Evolutionary conservation across 768 basidiomycete species (phyloP).

Genomic region (Macrolepiota albuminosa): DNA sequence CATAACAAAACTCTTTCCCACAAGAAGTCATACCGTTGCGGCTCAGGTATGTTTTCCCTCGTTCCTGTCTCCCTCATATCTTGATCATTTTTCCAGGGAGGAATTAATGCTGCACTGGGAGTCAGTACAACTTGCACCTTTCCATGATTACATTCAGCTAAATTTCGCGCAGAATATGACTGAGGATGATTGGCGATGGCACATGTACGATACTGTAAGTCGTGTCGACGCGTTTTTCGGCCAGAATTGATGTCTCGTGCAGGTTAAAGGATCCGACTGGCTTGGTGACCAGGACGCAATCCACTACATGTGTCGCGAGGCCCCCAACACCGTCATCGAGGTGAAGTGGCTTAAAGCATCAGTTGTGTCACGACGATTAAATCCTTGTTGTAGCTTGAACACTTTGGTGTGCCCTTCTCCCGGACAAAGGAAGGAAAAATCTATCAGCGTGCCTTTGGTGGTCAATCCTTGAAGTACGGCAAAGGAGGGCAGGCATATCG

Average conservation of each 20-base stretch:
- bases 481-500: constrained; percentile 99
- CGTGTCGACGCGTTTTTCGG: not conserved
- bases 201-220: constrained; percentile 93
- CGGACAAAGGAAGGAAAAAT: constrained; percentile 98
- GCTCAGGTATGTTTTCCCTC: constrained; percentile 63
- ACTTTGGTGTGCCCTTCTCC: constrained; percentile 98
- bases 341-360: constrained; percentile 30
- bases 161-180: constrained; percentile 78
- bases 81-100: constrained; percentile 55
- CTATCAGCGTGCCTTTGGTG: constrained; percentile 98
- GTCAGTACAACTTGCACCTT: constrained; percentile 39
- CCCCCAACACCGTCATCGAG: constrained; percentile 90
- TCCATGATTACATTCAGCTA: constrained; percentile 2
- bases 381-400: constrained; percentile 69
- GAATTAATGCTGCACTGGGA: constrained; percentile 96
- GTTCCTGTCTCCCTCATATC: constrained; percentile 3
- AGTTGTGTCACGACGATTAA: not conserved
- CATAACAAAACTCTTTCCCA: constrained; percentile 98
- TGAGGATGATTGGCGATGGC: constrained; percentile 99
- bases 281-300: constrained; percentile 99
- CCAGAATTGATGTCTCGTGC: constrained; percentile 12
- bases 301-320: constrained; percentile 99
- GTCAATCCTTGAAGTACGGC: constrained; percentile 93
- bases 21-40: constrained; percentile 97
- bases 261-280: constrained; percentile 99